Evolutionary conservation across 768 basidiomycete genomes (phyloP).

Genomic region (Tephrocybe sp.): DNA sequence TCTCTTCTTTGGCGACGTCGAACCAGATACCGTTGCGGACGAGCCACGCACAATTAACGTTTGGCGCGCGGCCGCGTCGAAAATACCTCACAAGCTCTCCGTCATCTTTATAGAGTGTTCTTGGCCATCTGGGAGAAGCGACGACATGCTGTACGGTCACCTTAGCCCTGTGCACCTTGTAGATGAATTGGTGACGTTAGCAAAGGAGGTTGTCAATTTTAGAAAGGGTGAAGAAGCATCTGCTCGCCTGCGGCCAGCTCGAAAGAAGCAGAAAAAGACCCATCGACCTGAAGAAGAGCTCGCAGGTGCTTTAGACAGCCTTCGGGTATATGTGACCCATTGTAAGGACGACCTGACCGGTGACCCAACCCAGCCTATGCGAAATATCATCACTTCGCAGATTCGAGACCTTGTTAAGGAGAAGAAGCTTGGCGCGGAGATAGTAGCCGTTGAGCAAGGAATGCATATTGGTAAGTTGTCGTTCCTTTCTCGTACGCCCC

Average conservation of each 20-base stretch:
- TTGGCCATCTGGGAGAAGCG: slow-evolving; percentile 68
- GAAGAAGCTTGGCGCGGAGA: slow-evolving; percentile 64
- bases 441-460: slow-evolving; percentile 75
- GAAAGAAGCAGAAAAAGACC: slow-evolving; percentile 39
- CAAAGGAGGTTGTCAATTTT: slow-evolving; percentile 57
- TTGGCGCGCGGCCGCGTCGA: slow-evolving; percentile 80
- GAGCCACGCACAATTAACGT: slow-evolving; percentile 63
- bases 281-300: slow-evolving; percentile 42
- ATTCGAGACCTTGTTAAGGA: slow-evolving; percentile 59
- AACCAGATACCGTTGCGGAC: slow-evolving; percentile 71
- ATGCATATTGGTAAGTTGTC: slow-evolving; percentile 69
- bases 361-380: slow-evolving; percentile 47
- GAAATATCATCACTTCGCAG: slow-evolving; percentile 71
- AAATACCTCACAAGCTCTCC: slow-evolving; percentile 64
- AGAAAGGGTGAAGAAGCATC: slow-evolving; percentile 29
- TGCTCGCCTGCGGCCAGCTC: slow-evolving; percentile 25
- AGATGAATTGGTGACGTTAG: slow-evolving; percentile 70
- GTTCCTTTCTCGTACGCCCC: background rate
- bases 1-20: slow-evolving; percentile 93
- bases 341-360: slow-evolving; percentile 76
- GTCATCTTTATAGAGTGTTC: slow-evolving; percentile 97
- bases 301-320: slow-evolving; percentile 50
- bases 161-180: slow-evolving; percentile 78
- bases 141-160: slow-evolving; percentile 78
- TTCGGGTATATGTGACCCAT: slow-evolving; percentile 79